Evolutionary conservation across 805 yeast species (phyloP).

Genomic region (Maudiozyma barnettii): DNA sequence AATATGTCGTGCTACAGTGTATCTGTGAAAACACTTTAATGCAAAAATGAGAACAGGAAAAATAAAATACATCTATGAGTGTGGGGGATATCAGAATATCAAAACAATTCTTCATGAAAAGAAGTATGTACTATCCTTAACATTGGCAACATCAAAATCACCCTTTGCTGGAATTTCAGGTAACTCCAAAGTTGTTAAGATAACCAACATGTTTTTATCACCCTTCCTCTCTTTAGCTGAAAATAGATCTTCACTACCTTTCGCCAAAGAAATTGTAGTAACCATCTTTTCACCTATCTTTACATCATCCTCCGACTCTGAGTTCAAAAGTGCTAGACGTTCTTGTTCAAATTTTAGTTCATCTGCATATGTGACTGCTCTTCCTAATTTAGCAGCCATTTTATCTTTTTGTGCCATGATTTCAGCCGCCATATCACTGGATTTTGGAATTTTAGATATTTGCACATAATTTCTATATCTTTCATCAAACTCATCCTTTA

Average conservation of each 20-base stretch:
- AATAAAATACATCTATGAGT: too few relatives aligned
- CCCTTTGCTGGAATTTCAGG: conserved; percentile 76
- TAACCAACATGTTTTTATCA: conserved; percentile 10
- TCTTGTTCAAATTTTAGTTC: conserved; percentile 64
- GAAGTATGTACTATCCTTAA: conserved; percentile 71
- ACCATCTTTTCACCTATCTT: conserved; percentile 44
- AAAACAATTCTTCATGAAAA: conserved; percentile 32
- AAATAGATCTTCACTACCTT: conserved; percentile 15
- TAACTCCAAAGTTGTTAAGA: conserved; percentile 58
- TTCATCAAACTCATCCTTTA: conserved; percentile 69
- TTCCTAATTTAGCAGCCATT: conserved; percentile 40
- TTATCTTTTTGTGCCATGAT: conserved; percentile 42
- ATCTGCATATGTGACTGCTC: conserved; percentile 54
- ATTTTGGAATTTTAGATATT: conserved; percentile 44
- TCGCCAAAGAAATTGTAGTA: conserved; percentile 59
- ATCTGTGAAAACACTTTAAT: too few relatives aligned
- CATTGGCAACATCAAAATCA: conserved; percentile 66
- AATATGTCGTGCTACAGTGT: too few relatives aligned
- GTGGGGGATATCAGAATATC: too few relatives aligned
- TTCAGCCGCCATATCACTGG: conserved; percentile 41
- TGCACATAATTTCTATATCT: conserved; percentile 69
- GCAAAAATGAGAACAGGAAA: too few relatives aligned
- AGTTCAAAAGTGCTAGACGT: conserved; percentile 46
- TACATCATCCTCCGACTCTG: conserved; percentile 42
- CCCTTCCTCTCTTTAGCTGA: background rate